Conservation (phyloP, 768 basidiomycete species). For the Podaxis sp. region DNA sequence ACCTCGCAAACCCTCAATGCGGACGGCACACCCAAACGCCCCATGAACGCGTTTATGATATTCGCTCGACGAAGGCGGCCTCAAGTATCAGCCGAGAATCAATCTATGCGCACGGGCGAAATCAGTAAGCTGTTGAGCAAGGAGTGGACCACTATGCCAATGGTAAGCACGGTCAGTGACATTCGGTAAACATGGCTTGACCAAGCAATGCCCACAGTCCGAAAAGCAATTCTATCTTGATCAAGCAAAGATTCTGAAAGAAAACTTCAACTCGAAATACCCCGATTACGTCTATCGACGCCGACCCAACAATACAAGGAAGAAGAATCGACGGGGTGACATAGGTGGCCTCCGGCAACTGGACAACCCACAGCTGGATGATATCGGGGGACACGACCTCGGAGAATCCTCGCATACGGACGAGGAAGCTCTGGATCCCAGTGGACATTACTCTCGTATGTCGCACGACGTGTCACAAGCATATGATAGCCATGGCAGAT, state of each 20-base stretch:
- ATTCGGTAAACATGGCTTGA: constrained; percentile 10
- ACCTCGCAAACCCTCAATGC: constrained; percentile 81
- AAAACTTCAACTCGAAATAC: constrained; percentile 81
- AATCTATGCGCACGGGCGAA: constrained; percentile 87
- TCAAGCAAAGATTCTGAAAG: constrained; percentile 83
- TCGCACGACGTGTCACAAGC: constrained; percentile 27
- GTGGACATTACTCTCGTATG: constrained; percentile 12
- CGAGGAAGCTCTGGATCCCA: constrained; percentile 25
- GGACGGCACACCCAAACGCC: constrained; percentile 86
- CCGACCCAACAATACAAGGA: constrained; percentile 81
- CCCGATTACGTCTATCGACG: constrained; percentile 90
- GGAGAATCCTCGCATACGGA: constrained; percentile 37
- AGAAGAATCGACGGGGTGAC: constrained; percentile 13
- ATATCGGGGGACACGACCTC: constrained; percentile 30
- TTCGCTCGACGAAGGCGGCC: constrained; percentile 81
- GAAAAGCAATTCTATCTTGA: constrained; percentile 89
- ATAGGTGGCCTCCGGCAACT: constrained; percentile 16
- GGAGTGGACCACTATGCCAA: constrained; percentile 81
- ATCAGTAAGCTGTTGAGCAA: constrained; percentile 86
- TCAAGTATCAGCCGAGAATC: constrained; percentile 84
- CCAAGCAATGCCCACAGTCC: constrained; percentile 38
- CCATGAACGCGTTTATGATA: constrained; percentile 96
- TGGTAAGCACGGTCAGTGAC: constrained; percentile 45
- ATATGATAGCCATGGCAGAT: constrained; percentile 28
- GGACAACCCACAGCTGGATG: constrained; percentile 30